These are phyloP conservation scores for Seminavis robusta DNA, from an alignment of 108 stramenopile genomes.

Conservation along the genomic window DNA sequence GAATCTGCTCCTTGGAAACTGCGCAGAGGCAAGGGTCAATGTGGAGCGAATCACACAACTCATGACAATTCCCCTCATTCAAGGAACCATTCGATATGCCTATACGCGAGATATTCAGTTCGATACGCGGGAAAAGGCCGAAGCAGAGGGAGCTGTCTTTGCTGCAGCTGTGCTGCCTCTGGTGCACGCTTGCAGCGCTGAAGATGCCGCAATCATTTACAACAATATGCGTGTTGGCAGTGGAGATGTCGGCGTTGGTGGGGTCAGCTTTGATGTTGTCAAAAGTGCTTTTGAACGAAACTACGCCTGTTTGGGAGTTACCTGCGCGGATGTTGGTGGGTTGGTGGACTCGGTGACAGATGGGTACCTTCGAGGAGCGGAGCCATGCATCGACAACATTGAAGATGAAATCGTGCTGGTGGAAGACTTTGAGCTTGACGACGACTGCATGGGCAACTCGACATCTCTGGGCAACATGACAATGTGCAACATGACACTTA, in stretches of 20 bases:
- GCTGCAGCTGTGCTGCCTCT: conserved; percentile 53
- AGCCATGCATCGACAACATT: conserved; percentile 22
- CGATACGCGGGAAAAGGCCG: conserved; percentile 10
- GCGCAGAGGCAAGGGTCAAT: conserved; percentile 27
- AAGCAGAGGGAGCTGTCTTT: conserved; percentile 44
- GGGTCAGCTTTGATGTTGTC: conserved; percentile 29
- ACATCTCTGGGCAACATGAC: too few relatives aligned
- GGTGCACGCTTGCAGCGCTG: conserved; percentile 26
- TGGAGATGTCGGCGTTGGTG: conserved; percentile 1
- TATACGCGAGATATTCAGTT: conserved; percentile 24
- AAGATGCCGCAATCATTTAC: conserved; percentile 48
- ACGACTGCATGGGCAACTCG: too few relatives aligned
- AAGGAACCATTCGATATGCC: conserved; percentile 45
- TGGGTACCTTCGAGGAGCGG: conserved; percentile 19
- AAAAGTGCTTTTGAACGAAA: conserved; percentile 55
- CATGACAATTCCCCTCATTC: conserved; percentile 59
- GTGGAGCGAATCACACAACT: conserved; percentile 29
- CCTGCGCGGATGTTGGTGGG: conserved; percentile 61
- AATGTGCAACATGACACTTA: too few relatives aligned
- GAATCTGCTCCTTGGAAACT: conserved; percentile 35
- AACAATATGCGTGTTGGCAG: conserved; percentile 37
- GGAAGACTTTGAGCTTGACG: too few relatives aligned
- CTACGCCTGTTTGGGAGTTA: conserved; percentile 48
- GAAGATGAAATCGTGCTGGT: too few relatives aligned
- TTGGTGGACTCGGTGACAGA: conserved; percentile 11